A percentile compares a stretch with the other conserved stretches of the same genome.
phyloP scores from a whole-genome alignment of 257 asterid species.

The Nicotiana otophora region DNA sequence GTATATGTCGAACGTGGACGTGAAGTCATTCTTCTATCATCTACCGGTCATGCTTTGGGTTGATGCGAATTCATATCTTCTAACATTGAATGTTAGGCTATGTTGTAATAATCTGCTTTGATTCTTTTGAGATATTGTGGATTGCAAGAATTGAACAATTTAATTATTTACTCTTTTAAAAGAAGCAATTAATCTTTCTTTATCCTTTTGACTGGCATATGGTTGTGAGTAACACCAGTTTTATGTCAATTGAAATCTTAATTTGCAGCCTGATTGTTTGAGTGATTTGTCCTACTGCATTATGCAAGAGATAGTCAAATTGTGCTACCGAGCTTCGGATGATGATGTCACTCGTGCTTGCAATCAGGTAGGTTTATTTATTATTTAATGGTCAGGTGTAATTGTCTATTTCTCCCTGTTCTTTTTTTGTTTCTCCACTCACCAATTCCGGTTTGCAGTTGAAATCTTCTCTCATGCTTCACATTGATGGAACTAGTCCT shows the following conservation, averaged over 20 bases:
- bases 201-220: background rate
- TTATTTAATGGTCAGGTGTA: background rate
- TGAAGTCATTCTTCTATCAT: background rate
- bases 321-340: constrained; percentile 62
- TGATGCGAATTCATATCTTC: background rate
- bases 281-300: constrained; percentile 71
- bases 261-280: constrained; percentile 76
- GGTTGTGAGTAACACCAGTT: background rate
- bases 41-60: background rate
- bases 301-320: constrained; percentile 62
- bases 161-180: background rate
- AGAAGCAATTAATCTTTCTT: background rate
- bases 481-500: constrained; percentile 93
- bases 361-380: constrained; percentile 51
- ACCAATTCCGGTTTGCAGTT: constrained; percentile 40
- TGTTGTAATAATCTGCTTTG: background rate
- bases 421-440: background rate
- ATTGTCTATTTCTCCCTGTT: background rate
- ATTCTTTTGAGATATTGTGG: background rate
- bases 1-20: background rate
- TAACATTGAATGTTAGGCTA: background rate
- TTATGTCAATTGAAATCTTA: background rate
- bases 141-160: background rate
- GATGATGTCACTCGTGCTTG: constrained; percentile 78
- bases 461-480: constrained; percentile 85